Base-by-base conservation (phyloP, 1,139 yeast species). In the Arxiozyma slooffiae region DNA sequence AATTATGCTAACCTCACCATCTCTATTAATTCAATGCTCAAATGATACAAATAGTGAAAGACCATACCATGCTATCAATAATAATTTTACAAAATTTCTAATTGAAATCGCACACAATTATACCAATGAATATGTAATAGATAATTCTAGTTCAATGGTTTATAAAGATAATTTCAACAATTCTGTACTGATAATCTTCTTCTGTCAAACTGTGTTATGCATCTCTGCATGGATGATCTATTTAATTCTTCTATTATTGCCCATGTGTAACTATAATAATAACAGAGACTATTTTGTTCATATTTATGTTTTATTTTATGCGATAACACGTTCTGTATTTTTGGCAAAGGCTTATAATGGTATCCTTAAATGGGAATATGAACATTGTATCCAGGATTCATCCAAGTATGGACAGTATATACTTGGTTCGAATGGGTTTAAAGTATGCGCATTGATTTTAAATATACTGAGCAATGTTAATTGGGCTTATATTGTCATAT, bases 151-250 rank as follows among this genome's bases (percentile, higher is more conserved):
- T 1, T 38, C 40, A 11, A 42, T 55, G 26, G 48, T 58, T 18
- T 30, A 51, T 17, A 60, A 56, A 48, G 62, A 61, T 41, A 30
- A 47, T 6, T 64, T 63, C 44, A 42, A 44, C 8, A 50, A 57
- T 44, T 54, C 65, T 30, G 52, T 55, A 21, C 39, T 62, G 7
- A 53, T 62, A 48, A 53, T 59, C 5, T 51, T 59, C 7, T 61
- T 62, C 47, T 48, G 56, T 8, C 50, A 55, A 21, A 56, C 60
- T 14, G 53, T 57, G 2, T 57, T 60, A 23, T 60, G 65, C 49
- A 56, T 57, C 7, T 62, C 63, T 20, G 50, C 60, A 24, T 64
- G 67, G 66, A 63, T 64, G 66, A 47, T 63, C 9, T 56, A 59
- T 30, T 41, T 64, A 46, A 55, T 63, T 7, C 50, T 63, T 36